Conservation (phyloP, 225 moss, liverwort and hornwort species). For the Rhytidiadelphus loreus region DNA sequence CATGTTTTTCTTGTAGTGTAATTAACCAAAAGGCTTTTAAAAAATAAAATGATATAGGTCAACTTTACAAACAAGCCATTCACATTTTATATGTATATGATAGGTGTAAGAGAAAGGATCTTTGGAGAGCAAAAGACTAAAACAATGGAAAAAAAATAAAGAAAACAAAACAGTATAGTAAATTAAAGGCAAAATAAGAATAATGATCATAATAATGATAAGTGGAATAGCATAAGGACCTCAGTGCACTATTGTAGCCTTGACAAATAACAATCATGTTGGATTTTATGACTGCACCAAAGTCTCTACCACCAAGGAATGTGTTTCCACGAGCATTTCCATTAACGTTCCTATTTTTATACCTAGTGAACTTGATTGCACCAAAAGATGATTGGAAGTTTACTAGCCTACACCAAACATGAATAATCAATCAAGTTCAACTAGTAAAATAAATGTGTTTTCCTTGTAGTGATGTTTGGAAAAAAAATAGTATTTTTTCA, state of each 20-base stretch:
- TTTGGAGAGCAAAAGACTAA: accelerated
- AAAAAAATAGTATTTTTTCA: not conserved
- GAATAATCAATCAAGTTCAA: no score
- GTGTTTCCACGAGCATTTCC: accelerated
- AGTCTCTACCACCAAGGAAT: not conserved
- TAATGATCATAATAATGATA: not conserved
- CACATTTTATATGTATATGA: no score
- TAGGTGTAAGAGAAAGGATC: not conserved
- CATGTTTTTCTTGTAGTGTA: not conserved
- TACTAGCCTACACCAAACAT: no score
- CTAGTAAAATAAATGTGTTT: accelerated
- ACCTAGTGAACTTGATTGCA: not conserved
- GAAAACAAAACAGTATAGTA: no score
- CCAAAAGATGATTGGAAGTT: no score
- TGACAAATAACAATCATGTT: not conserved
- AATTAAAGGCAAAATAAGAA: no score
- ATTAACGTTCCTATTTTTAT: accelerated
- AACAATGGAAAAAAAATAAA: not conserved
- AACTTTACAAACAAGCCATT: not conserved
- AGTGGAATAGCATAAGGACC: not conserved
- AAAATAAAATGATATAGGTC: not conserved
- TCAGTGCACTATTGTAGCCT: not conserved
- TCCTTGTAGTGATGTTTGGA: not conserved
- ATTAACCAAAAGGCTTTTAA: not conserved
- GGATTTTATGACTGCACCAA: not conserved